Percentiles rank a stretch among this genome's conserved stretches.
Conservation (phyloP, 108 stramenopile genomes). For the Nitzschia sp. region DNA sequence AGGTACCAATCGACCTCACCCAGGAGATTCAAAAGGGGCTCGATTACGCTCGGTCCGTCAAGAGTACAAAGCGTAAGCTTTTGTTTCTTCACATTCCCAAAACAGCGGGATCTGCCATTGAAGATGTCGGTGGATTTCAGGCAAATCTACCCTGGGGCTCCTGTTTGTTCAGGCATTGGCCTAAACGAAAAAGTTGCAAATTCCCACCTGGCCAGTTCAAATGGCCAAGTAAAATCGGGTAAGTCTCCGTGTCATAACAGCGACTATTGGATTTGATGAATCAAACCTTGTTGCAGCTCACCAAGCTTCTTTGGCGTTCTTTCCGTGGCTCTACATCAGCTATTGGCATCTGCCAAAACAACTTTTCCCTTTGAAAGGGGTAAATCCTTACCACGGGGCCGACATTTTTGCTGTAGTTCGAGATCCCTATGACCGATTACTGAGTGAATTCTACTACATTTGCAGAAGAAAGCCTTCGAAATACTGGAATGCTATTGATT, state of each 20-base stretch:
- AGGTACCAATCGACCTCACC: slow-evolving; percentile 1
- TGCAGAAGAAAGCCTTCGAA: slow-evolving; percentile 20
- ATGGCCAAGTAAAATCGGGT: slow-evolving; percentile 38
- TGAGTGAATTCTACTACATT: slow-evolving; percentile 47
- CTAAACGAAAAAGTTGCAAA: slow-evolving; percentile 30
- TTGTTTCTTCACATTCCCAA: slow-evolving; percentile 52
- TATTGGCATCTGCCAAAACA: slow-evolving; percentile 46
- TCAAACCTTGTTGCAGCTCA: background rate
- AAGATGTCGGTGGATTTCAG: slow-evolving; percentile 32
- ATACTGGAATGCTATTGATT: slow-evolving; percentile 37
- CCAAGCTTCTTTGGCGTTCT: no score
- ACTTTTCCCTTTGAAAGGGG: slow-evolving; percentile 31
- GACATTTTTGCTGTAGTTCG: slow-evolving; percentile 45
- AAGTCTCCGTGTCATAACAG: no score
- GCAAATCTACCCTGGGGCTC: slow-evolving; percentile 32
- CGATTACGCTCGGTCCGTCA: slow-evolving; percentile 29
- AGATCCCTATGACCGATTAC: slow-evolving; percentile 34
- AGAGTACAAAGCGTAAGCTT: slow-evolving; percentile 19
- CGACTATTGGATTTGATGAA: slow-evolving; percentile 4
- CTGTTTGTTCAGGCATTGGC: slow-evolving; percentile 41
- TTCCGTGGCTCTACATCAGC: no score
- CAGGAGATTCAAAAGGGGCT: slow-evolving; percentile 13
- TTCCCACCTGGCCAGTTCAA: slow-evolving; percentile 28
- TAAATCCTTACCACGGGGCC: slow-evolving; percentile 38
- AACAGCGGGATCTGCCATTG: slow-evolving; percentile 41